Evolutionary conservation across 2,329 filamentous ascomycete species (phyloP).

Genomic region (Thelonectria blattea): DNA sequence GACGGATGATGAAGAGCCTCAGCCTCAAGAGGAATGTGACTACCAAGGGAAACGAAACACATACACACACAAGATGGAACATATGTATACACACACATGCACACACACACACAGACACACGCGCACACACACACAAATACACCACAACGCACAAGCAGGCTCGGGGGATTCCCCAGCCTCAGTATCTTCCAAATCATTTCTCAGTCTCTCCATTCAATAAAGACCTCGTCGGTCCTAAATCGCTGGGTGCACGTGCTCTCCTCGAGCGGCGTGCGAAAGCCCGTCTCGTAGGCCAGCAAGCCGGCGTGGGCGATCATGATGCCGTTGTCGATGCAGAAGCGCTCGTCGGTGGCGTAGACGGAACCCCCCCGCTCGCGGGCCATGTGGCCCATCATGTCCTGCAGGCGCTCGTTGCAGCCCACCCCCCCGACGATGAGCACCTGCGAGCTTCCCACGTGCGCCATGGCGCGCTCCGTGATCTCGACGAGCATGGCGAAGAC

Average conservation of each 20-base stretch:
- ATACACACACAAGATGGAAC: neutral
- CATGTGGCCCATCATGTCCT: constrained; percentile 99
- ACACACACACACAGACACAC: constrained; percentile 3
- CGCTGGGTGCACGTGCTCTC: constrained; percentile 86
- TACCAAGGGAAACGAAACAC: constrained; percentile 3
- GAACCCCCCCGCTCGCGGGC: constrained; percentile 84
- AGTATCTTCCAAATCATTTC: neutral
- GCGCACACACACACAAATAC: neutral
- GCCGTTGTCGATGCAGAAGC: constrained; percentile 98
- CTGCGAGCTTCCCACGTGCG: constrained; percentile 88
- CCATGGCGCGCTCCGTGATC: constrained; percentile 98
- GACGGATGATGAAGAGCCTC: constrained; percentile 5
- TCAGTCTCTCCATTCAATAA: constrained; percentile 77
- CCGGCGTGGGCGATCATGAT: constrained; percentile 99
- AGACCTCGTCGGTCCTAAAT: constrained; percentile 83
- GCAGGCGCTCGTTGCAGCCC: constrained; percentile 90
- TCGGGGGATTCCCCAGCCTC: neutral
- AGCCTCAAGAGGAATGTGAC: neutral
- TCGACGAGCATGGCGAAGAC: constrained; percentile 97
- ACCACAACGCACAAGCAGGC: constrained; percentile 4
- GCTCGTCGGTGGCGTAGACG: constrained; percentile 93
- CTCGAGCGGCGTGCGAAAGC: constrained; percentile 76
- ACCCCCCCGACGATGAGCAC: constrained; percentile 96
- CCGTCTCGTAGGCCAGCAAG: constrained; percentile 81
- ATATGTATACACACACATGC: neutral